Evolutionary conservation across 2,329 filamentous ascomycete species (phyloP).

Genomic region (Orbilia quercus): DNA sequence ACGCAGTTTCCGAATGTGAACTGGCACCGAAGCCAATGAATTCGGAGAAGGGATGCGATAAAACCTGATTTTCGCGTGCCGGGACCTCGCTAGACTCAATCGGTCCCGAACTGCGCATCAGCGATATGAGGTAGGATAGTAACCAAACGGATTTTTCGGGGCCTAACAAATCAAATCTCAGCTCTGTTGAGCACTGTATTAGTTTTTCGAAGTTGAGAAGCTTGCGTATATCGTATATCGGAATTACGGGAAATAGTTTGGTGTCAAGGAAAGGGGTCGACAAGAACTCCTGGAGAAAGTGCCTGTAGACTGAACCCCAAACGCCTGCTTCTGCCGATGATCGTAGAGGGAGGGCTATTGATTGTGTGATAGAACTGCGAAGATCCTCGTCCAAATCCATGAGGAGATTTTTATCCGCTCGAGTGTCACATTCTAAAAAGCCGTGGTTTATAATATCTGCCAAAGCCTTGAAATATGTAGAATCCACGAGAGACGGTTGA

Average conservation of each 20-base stretch:
- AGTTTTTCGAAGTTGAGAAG: slow-evolving; percentile 25
- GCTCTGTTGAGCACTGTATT: slow-evolving; percentile 1
- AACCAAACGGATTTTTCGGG: slow-evolving; percentile 27
- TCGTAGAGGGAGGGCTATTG: slow-evolving; percentile 36
- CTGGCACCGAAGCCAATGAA: not conserved
- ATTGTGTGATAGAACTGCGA: slow-evolving; percentile 7
- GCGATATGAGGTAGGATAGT: slow-evolving; percentile 30
- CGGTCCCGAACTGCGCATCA: slow-evolving; percentile 7
- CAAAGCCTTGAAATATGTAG: slow-evolving; percentile 28
- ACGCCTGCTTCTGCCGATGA: slow-evolving; percentile 6
- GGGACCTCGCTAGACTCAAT: not conserved
- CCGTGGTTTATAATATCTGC: slow-evolving; percentile 1
- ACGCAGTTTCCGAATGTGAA: not conserved
- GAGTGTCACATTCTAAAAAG: slow-evolving; percentile 7
- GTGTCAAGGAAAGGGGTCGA: slow-evolving; percentile 28
- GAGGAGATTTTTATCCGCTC: not conserved
- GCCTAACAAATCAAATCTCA: slow-evolving; percentile 7
- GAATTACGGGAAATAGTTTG: slow-evolving; percentile 20
- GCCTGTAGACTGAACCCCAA: slow-evolving; percentile 9
- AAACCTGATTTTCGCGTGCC: slow-evolving; percentile 8
- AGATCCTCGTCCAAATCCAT: not conserved
- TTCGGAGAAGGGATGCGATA: slow-evolving; percentile 20
- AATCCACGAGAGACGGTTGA: slow-evolving; percentile 23
- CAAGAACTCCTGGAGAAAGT: slow-evolving; percentile 34
- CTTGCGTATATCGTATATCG: slow-evolving; percentile 11